A percentile compares a stretch with the other conserved stretches of the same genome.
phyloP scores from a whole-genome alignment of 495 filamentous ascomycete species.

The Penicillium nucicola region DNA sequence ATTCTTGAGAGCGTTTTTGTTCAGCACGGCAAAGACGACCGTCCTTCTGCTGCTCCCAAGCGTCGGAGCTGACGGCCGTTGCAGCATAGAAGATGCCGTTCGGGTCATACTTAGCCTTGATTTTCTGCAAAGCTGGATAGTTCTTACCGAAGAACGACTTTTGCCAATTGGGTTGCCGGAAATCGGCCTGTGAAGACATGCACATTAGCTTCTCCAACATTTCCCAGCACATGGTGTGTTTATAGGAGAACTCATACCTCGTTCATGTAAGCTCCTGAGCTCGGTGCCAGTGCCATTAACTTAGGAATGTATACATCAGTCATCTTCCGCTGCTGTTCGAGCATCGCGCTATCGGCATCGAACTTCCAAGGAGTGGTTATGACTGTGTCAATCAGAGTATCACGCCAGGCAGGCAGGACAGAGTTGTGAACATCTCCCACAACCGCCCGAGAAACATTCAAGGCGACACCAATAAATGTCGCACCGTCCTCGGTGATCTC shows the following conservation, averaged over 20 bases:
- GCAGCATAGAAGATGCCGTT: constrained; percentile 55
- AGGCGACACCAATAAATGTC: constrained; percentile 42
- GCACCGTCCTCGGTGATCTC: constrained; percentile 40
- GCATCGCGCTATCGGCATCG: constrained; percentile 31
- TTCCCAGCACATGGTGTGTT: too few relatives aligned
- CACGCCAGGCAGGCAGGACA: constrained; percentile 59
- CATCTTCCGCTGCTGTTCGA: constrained; percentile 32
- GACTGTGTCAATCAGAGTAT: constrained; percentile 43
- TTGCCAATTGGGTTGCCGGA: constrained; percentile 50
- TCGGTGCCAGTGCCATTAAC: constrained; percentile 35
- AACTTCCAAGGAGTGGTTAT: constrained; percentile 43
- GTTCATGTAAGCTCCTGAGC: constrained; percentile 39
- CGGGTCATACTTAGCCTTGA: constrained; percentile 55
- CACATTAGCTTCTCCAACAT: not conserved
- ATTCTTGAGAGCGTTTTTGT: not conserved
- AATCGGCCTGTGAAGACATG: constrained; percentile 28
- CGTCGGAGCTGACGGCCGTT: constrained; percentile 60
- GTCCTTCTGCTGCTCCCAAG: constrained; percentile 38
- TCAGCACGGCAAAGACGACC: constrained; percentile 34
- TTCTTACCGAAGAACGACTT: constrained; percentile 49
- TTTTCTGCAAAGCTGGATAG: constrained; percentile 30
- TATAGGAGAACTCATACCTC: constrained; percentile 18
- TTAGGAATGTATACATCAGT: constrained; percentile 42
- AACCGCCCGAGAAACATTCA: constrained; percentile 36
- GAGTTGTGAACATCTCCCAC: constrained; percentile 51